Conservation (phyloP, 495 filamentous ascomycete genomes). For the Pyronema domesticum region DNA sequence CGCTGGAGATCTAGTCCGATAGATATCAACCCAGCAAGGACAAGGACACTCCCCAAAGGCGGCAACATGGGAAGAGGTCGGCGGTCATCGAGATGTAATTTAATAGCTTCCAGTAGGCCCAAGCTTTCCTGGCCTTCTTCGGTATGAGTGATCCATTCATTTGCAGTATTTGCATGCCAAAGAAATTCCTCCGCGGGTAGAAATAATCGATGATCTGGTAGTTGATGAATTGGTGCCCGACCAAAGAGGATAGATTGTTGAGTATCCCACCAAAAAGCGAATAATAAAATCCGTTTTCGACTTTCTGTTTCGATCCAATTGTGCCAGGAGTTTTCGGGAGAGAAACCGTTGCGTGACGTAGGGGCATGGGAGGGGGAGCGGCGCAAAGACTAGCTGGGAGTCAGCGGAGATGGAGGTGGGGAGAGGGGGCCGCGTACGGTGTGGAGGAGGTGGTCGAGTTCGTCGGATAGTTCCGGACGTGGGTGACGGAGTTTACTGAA, state of each 20-base stretch:
- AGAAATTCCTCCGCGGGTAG: conserved; percentile 22
- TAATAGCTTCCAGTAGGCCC: conserved; percentile 20
- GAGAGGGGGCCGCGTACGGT: too few species aligned
- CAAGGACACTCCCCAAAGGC: conserved; percentile 19
- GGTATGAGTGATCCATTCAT: conserved; percentile 19
- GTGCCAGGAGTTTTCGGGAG: too few species aligned
- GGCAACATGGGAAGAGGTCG: conserved; percentile 17
- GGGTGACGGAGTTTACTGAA: background rate
- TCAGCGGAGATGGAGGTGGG: conserved; percentile 10
- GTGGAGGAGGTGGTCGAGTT: too few species aligned
- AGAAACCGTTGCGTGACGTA: too few species aligned
- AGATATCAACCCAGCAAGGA: conserved; percentile 23
- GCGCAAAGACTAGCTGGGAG: conserved; percentile 19
- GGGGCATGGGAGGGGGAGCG: too few species aligned
- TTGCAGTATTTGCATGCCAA: conserved; percentile 20
- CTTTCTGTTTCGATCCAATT: background rate
- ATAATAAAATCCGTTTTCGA: conserved; percentile 16
- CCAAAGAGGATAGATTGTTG: conserved; percentile 23
- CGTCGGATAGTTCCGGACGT: background rate
- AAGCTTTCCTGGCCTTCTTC: conserved; percentile 16
- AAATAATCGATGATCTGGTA: conserved; percentile 20
- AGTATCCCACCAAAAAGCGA: conserved; percentile 25
- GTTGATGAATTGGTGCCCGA: conserved; percentile 20
- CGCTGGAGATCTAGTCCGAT: conserved; percentile 23
- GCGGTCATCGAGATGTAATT: conserved; percentile 17